Conservation (phyloP, 169 alveolate species). For the Besnoitia besnoiti region DNA sequence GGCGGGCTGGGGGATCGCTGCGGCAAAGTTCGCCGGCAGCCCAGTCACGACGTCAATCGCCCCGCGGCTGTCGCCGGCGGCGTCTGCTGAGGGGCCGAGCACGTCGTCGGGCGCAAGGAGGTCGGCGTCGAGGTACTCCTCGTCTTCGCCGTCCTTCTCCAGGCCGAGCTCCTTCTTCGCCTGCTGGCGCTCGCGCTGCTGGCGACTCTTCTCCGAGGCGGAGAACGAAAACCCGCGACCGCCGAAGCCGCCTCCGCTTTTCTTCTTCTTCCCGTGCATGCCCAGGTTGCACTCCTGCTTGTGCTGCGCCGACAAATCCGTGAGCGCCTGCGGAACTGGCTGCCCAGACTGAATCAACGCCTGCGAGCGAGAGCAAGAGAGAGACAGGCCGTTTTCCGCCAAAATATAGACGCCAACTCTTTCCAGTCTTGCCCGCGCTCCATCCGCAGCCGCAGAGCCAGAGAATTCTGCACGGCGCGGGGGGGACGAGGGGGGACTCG, state of each 20-base stretch:
- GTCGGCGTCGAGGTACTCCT: slow-evolving; percentile 50
- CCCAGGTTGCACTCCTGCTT: slow-evolving; percentile 76
- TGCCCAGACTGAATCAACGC: slow-evolving; percentile 85
- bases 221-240: slow-evolving; percentile 96
- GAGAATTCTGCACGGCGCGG: neutral
- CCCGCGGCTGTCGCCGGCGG: slow-evolving; percentile 7
- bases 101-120: slow-evolving; percentile 5
- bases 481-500: neutral
- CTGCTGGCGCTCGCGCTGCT: slow-evolving; percentile 85
- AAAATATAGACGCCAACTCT: neutral
- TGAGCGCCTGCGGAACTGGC: slow-evolving; percentile 86
- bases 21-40: neutral
- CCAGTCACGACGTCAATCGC: slow-evolving; percentile 27
- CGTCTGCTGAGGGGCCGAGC: neutral
- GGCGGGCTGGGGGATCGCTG: neutral
- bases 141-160: slow-evolving; percentile 54
- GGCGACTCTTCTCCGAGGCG: slow-evolving; percentile 90
- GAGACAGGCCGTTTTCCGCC: neutral
- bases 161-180: slow-evolving; percentile 86
- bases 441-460: neutral
- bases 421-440: too few species aligned
- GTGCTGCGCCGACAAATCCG: slow-evolving; percentile 81
- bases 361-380: neutral
- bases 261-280: slow-evolving; percentile 86
- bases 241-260: slow-evolving; percentile 88